A percentile compares a stretch with the other conserved stretches of the same genome.
Evolutionary conservation across 2,329 filamentous ascomycete species (phyloP).

Genomic region (Rasamsonia emersonii): DNA sequence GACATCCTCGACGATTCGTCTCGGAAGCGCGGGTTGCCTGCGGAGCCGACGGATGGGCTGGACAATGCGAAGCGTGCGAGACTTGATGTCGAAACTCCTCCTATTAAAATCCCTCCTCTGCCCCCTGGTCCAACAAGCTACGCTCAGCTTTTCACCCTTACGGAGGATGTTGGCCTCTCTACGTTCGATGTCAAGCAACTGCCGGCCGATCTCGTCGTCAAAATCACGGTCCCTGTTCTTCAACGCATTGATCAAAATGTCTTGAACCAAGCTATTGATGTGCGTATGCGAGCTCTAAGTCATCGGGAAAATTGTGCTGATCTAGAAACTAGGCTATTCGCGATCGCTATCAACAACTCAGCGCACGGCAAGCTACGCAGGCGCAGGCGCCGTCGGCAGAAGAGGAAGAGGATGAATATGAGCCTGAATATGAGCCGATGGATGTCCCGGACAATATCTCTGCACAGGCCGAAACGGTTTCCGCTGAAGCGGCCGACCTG

Average conservation of each 20-base stretch:
- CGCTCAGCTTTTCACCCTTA: conserved; percentile 80
- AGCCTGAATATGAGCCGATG: conserved; percentile 71
- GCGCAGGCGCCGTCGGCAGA: conserved; percentile 20
- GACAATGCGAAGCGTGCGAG: conserved; percentile 77
- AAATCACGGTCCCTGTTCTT: conserved; percentile 73
- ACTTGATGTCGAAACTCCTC: conserved; percentile 46
- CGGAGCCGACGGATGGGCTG: conserved; percentile 60
- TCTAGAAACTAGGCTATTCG: conserved; percentile 29
- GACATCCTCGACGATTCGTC: conserved; percentile 70
- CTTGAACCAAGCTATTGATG: conserved; percentile 65
- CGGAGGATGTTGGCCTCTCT: conserved; percentile 62
- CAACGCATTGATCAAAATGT: conserved; percentile 60
- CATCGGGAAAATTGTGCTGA: conserved; percentile 9
- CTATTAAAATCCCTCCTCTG: conserved; percentile 57
- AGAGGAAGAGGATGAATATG: conserved; percentile 85
- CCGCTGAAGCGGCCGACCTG: conserved; percentile 66
- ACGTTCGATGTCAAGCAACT: conserved; percentile 77
- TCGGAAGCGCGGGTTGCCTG: conserved; percentile 66
- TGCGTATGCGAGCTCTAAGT: conserved; percentile 25
- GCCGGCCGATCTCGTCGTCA: conserved; percentile 64
- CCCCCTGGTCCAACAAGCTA: conserved; percentile 67
- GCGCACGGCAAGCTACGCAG: conserved; percentile 26
- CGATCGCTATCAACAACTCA: conserved; percentile 28
- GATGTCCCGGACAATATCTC: conserved; percentile 38
- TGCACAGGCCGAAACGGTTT: conserved; percentile 56